These are phyloP conservation scores for Alternaria ventricosa DNA, from an alignment of 2,329 filamentous ascomycete genomes.

Conservation along the genomic window DNA sequence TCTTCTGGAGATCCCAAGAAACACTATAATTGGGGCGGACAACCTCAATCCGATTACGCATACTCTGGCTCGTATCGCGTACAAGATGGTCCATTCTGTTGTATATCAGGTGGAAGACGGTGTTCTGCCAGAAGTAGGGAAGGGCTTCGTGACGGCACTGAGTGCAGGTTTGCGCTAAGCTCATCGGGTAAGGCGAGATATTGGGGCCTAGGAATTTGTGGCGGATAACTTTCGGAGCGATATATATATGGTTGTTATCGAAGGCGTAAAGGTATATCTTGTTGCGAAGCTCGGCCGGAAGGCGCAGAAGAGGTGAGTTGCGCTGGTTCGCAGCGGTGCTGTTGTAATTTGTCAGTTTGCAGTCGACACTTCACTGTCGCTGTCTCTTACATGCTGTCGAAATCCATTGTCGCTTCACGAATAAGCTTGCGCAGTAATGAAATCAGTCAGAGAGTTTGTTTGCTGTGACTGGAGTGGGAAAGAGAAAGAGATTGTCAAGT, in stretches of 20 bases:
- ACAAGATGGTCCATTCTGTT: too few relatives aligned
- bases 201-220: too few relatives aligned
- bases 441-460: neutral
- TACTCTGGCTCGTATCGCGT: too few relatives aligned
- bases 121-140: neutral
- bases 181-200: neutral
- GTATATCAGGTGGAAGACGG: neutral
- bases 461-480: neutral
- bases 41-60: neutral
- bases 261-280: neutral
- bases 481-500: neutral
- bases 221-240: too few relatives aligned
- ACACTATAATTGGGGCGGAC: neutral
- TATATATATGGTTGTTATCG: accelerated
- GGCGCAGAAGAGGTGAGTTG: neutral
- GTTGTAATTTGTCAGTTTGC: neutral
- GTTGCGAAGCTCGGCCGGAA: neutral
- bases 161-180: neutral
- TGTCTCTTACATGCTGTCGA: neutral
- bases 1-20: too few relatives aligned
- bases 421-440: neutral
- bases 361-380: neutral
- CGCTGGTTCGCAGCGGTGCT: neutral
- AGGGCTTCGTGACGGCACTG: neutral
- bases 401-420: neutral